Conservation (phyloP, 106 monocot species). For the Dendrobium nobile region DNA sequence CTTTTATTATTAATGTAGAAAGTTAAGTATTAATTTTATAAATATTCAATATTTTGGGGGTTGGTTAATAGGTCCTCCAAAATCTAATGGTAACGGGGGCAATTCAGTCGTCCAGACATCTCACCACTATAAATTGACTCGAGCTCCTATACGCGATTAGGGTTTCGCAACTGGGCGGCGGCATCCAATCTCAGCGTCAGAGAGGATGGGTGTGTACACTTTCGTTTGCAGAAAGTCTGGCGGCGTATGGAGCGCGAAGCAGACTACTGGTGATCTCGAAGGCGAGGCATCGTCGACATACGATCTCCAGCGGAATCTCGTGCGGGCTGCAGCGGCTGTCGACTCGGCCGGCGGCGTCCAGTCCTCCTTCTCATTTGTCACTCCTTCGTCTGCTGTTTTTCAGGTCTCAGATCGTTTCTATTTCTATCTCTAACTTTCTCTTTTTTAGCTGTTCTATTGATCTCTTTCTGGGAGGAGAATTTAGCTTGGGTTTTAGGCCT, state of each 20-base stretch:
- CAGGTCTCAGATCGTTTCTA: conserved; percentile 30
- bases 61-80: too few relatives aligned
- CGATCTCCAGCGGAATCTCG: conserved; percentile 77
- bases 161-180: too few relatives aligned
- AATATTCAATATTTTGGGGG: too few relatives aligned
- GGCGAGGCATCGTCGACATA: conserved; percentile 45
- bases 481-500: background rate
- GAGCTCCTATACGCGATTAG: too few relatives aligned
- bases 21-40: too few relatives aligned
- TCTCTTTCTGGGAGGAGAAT: background rate
- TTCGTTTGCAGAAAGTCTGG: conserved; percentile 72
- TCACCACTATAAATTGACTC: too few relatives aligned
- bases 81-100: too few relatives aligned
- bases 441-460: background rate
- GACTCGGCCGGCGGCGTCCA: conserved; percentile 69
- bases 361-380: conserved; percentile 68
- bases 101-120: too few relatives aligned
- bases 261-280: conserved; percentile 70
- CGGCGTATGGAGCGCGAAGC: conserved; percentile 70
- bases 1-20: too few relatives aligned
- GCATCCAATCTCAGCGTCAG: background rate
- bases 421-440: background rate
- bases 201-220: conserved; percentile 72
- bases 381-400: conserved; percentile 75
- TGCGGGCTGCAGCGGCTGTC: conserved; percentile 36